Evolutionary conservation across 768 basidiomycete species (phyloP).

Genomic region (Lentinula lateritia): DNA sequence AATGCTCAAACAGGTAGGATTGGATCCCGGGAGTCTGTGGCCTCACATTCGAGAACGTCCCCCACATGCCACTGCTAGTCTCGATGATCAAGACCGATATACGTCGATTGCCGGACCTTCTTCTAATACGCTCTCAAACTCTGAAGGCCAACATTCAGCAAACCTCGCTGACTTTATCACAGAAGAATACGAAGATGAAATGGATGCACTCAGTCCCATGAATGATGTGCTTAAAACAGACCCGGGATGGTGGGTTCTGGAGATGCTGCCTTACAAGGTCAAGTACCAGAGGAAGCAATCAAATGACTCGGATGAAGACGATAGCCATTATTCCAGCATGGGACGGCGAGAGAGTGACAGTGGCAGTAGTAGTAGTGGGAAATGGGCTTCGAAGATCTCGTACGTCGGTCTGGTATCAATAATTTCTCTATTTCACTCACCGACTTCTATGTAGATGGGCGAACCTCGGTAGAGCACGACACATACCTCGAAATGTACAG

Average conservation of each 20-base stretch:
- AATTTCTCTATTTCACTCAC: constrained; percentile 1
- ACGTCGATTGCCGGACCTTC: constrained; percentile 9
- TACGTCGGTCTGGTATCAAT: constrained; percentile 17
- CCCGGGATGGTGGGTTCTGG: constrained; percentile 62
- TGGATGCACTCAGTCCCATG: constrained; percentile 44
- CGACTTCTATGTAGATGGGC: not conserved
- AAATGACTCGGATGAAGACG: not conserved
- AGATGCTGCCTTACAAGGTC: constrained; percentile 38
- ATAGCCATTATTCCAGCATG: too few relatives aligned
- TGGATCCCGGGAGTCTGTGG: constrained; percentile 40
- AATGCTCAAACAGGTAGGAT: constrained; percentile 37
- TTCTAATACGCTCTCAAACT: not conserved
- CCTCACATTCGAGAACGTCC: constrained; percentile 34
- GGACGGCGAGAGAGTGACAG: not conserved
- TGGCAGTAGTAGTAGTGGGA: constrained; percentile 10
- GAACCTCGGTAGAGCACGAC: constrained; percentile 38
- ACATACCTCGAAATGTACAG: constrained; percentile 29
- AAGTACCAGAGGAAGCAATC: constrained; percentile 30
- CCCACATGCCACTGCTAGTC: constrained; percentile 30
- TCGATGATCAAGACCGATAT: constrained; percentile 4
- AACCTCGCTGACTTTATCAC: constrained; percentile 16
- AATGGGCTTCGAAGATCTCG: constrained; percentile 32
- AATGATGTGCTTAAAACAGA: constrained; percentile 51
- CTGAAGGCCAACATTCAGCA: constrained; percentile 10
- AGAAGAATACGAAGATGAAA: constrained; percentile 62